Evolutionary conservation across 2,329 filamentous ascomycete genomes (phyloP), one percentile per base, ranked within the genome.

Genomic region (Venturia carpophila): DNA sequence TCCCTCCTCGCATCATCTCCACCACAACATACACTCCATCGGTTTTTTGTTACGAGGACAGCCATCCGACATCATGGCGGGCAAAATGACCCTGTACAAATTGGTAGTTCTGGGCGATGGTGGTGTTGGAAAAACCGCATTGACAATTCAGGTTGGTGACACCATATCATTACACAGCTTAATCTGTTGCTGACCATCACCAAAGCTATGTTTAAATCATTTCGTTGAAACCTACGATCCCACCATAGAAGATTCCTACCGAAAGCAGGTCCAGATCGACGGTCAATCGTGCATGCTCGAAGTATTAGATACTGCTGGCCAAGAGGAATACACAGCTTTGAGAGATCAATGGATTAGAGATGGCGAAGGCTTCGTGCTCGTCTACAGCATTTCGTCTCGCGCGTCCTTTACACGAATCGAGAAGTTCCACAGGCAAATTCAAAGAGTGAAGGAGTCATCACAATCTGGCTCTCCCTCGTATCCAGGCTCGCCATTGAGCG

Each of bases 281-380:
- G 85, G 87, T 68, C 91, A 96, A 76, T 92, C 92, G 56, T 97
- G 92, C 81, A 97, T 97, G 92, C 86, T 97, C 72, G 93, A 97
- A 78, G 92, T 96, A 60, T 85, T 97, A 72, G 94, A 99, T 79
- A 99, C 94, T 64, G 94, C 94, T 63, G 94, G 94, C 66, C 94
- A 99, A 77, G 94, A 99, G 79, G 94, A 99, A 79, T 99, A 97
- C 79, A 97, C 93, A 68, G 94, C 94, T 60, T 81, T 97, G 72
- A 85, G 94, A 73, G 94, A 97, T 76, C 94, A 97, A 80, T 97
- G 93, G 93, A 97, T 97, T 76, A 87, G 94, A 71, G 93, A 97
- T 74, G 93, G 94, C 70, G 94, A 99, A 77, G 94, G 94, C 24
- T 97, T 97, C 75, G 91, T 99, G 39, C 83, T 99, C 67, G 94